Percentiles rank a stretch among this genome's conserved stretches.
Conservation (phyloP, 176 grass and related monocot species). For the Chrysopogon serrulatus region DNA sequence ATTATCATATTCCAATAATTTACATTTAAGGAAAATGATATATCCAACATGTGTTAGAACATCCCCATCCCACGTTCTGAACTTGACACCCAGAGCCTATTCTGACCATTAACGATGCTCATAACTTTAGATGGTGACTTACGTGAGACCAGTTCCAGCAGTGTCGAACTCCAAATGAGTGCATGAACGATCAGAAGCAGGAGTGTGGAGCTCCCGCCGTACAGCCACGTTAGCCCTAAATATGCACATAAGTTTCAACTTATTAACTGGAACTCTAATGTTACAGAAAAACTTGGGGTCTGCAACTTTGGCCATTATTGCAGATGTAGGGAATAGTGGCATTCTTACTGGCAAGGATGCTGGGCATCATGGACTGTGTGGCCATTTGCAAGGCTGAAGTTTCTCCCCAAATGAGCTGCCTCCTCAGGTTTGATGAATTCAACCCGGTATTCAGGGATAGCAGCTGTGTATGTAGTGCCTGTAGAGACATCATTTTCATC, state of each 20-base stretch:
- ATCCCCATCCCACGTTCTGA: neutral
- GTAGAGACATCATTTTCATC: slow-evolving; percentile 64
- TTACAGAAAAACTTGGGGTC: neutral
- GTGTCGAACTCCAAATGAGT: slow-evolving; percentile 95
- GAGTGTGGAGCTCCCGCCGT: slow-evolving; percentile 73
- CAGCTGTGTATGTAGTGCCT: slow-evolving; percentile 70
- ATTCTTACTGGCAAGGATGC: slow-evolving; percentile 82
- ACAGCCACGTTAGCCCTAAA: slow-evolving; percentile 76
- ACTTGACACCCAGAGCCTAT: neutral
- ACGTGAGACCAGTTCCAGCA: slow-evolving; percentile 71
- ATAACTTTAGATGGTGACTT: slow-evolving; percentile 32
- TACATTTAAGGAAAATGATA: neutral
- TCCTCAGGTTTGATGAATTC: slow-evolving; percentile 65
- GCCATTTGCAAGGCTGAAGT: slow-evolving; percentile 81
- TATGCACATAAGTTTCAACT: neutral
- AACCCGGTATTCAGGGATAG: slow-evolving; percentile 85
- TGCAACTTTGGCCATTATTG: neutral
- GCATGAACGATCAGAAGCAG: slow-evolving; percentile 88
- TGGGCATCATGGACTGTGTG: slow-evolving; percentile 80
- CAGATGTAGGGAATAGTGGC: neutral
- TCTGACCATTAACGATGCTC: neutral
- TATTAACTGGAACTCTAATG: neutral
- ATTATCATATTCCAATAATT: neutral
- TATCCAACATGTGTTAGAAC: neutral
- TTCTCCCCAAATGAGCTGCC: slow-evolving; percentile 54